Conservation (phyloP, 257 asterid species). For the Cruciata laevipes region DNA sequence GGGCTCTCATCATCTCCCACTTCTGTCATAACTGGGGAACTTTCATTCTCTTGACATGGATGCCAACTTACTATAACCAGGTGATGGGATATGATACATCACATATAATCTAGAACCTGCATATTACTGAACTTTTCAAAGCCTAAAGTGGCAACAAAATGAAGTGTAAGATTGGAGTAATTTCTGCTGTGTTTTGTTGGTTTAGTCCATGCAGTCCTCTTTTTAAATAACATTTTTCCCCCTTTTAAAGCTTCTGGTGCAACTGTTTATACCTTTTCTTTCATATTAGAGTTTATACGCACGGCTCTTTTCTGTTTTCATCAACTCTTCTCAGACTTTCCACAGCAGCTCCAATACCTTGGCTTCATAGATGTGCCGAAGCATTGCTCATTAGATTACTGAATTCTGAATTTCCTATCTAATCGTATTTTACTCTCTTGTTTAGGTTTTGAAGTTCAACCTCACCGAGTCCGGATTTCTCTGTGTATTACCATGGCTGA, state of each 20-base stretch:
- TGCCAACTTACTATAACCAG: conserved; percentile 97
- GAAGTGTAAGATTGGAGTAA: not conserved
- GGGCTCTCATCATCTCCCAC: conserved; percentile 98
- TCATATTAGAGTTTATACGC: not conserved
- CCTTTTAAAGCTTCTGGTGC: not conserved
- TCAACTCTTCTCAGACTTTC: not conserved
- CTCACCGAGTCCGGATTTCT: conserved; percentile 80
- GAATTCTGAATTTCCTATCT: not conserved
- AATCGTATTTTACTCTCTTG: not conserved
- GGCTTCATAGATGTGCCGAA: not conserved
- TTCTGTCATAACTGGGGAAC: conserved; percentile 99
- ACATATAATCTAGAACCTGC: not conserved
- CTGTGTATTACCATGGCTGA: conserved; percentile 93
- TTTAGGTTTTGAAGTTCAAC: conserved; percentile 89
- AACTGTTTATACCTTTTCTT: not conserved
- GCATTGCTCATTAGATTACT: not conserved
- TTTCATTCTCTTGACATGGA: conserved; percentile 94
- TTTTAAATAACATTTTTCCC: not conserved
- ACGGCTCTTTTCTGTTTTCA: not conserved
- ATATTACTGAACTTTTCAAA: not conserved
- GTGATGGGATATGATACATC: conserved; percentile 26
- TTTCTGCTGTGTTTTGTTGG: not conserved
- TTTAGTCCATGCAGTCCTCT: not conserved
- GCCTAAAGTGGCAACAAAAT: not conserved
- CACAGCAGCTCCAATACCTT: no score